Evolutionary conservation across 306 rosid genomes (phyloP).

Genomic region (Boehmeria nivea): DNA sequence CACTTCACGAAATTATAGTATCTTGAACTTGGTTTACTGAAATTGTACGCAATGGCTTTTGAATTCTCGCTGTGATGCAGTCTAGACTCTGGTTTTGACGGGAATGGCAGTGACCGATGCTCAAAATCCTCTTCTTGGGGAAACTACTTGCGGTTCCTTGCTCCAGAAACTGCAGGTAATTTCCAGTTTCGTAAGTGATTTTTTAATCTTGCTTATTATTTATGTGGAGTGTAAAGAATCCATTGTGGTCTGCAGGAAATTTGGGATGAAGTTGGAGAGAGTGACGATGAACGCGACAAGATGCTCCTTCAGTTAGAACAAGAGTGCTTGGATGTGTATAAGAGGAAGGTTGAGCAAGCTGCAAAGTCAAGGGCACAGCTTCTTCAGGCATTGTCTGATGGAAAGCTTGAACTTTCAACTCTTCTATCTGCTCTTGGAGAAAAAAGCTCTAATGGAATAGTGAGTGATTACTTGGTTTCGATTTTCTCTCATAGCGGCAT

Average conservation of each 20-base stretch:
- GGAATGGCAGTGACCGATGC: constrained; percentile 76
- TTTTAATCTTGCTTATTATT: neutral
- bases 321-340: constrained; percentile 92
- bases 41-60: constrained; percentile 3
- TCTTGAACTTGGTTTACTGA: neutral
- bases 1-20: neutral
- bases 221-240: neutral
- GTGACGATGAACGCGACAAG: constrained; percentile 83
- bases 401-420: constrained; percentile 65
- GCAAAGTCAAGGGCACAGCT: constrained; percentile 90
- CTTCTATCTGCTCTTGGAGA: constrained; percentile 90
- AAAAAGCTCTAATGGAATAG: constrained; percentile 46
- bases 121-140: constrained; percentile 69
- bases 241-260: constrained; percentile 53
- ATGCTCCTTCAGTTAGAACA: constrained; percentile 99
- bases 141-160: constrained; percentile 74
- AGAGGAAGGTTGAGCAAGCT: constrained; percentile 95
- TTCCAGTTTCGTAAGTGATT: constrained; percentile 11
- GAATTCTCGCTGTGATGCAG: constrained; percentile 33
- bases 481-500: neutral
- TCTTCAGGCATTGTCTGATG: constrained; percentile 82
- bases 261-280: constrained; percentile 99
- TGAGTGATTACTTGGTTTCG: constrained; percentile 9
- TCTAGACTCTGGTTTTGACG: constrained; percentile 27
- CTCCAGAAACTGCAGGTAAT: constrained; percentile 84